Percentiles rank a stretch among this genome's conserved stretches.
These are phyloP conservation scores for Protea cynaroides DNA, from an alignment of 164 flowering plant genomes.

Conservation along the genomic window DNA sequence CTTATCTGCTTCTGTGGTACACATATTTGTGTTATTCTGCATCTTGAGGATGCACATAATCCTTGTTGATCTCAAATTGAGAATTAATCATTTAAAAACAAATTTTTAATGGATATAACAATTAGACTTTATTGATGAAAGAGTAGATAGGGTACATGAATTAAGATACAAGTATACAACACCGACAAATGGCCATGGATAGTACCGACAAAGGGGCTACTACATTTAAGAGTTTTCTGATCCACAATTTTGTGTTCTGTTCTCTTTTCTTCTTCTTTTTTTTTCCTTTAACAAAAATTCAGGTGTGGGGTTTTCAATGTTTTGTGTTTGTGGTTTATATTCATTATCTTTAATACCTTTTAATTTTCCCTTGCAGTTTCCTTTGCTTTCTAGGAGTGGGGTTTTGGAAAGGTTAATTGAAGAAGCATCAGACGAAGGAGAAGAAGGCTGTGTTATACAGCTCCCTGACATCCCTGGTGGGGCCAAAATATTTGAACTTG, in stretches of 20 bases:
- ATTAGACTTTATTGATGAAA: too few relatives aligned
- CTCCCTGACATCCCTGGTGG: slow-evolving; percentile 78
- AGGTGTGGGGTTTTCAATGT: background rate
- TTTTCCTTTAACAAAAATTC: background rate
- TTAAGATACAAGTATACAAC: too few relatives aligned
- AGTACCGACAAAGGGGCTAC: too few relatives aligned
- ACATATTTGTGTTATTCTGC: too few relatives aligned
- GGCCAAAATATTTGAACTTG: slow-evolving; percentile 77
- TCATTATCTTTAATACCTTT: background rate
- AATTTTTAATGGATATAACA: too few relatives aligned
- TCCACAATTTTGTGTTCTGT: background rate
- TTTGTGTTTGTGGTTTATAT: background rate
- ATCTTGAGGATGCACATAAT: too few relatives aligned
- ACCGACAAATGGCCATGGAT: too few relatives aligned
- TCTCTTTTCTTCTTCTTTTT: too few relatives aligned
- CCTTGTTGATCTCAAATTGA: too few relatives aligned
- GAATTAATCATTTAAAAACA: too few relatives aligned
- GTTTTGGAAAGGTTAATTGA: slow-evolving; percentile 72
- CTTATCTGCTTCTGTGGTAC: too few relatives aligned
- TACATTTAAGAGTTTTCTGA: too few relatives aligned
- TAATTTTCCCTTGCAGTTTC: slow-evolving; percentile 54
- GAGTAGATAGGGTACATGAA: background rate
- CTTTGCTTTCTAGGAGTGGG: slow-evolving; percentile 87
- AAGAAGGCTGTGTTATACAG: slow-evolving; percentile 45
- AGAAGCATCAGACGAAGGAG: slow-evolving; percentile 53